phyloP scores from a whole-genome alignment of 2,329 filamentous ascomycete genomes.

The Penicillium sclerotiorum region DNA sequence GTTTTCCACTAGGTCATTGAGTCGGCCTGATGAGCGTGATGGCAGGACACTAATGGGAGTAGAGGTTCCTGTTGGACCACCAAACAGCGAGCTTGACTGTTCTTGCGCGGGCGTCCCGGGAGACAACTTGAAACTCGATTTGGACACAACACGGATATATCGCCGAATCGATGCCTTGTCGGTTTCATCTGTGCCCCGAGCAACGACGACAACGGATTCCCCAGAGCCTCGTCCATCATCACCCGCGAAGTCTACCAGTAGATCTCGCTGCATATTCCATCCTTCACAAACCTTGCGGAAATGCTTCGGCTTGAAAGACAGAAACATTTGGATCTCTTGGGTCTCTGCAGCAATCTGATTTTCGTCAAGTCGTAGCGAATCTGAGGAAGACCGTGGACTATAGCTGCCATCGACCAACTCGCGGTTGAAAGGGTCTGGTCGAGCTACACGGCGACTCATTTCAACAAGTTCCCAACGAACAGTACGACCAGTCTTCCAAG shows the following conservation, averaged over 20 bases:
- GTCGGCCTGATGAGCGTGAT: slow-evolving; percentile 35
- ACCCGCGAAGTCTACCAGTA: slow-evolving; percentile 87
- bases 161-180: slow-evolving; percentile 57
- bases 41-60: slow-evolving; percentile 30
- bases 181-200: slow-evolving; percentile 68
- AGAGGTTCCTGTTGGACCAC: slow-evolving; percentile 40
- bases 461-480: slow-evolving; percentile 82
- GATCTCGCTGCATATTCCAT: slow-evolving; percentile 87
- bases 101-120: slow-evolving; percentile 10
- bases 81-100: slow-evolving; percentile 53
- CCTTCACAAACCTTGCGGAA: slow-evolving; percentile 77
- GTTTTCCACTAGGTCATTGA: slow-evolving; percentile 39
- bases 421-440: slow-evolving; percentile 72
- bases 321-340: slow-evolving; percentile 75
- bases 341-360: slow-evolving; percentile 76
- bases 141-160: slow-evolving; percentile 58
- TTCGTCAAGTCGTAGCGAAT: slow-evolving; percentile 69
- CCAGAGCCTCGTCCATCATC: slow-evolving; percentile 76
- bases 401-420: slow-evolving; percentile 72
- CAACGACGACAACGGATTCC: slow-evolving; percentile 74
- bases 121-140: slow-evolving; percentile 27
- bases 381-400: slow-evolving; percentile 76
- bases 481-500: slow-evolving; percentile 79
- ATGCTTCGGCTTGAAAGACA: slow-evolving; percentile 72
- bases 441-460: slow-evolving; percentile 70